Percentiles rank a stretch among this genome's conserved stretches.
phyloP scores from a whole-genome alignment of 352 stramenopile genomes.

The Phytophthora multivora region DNA sequence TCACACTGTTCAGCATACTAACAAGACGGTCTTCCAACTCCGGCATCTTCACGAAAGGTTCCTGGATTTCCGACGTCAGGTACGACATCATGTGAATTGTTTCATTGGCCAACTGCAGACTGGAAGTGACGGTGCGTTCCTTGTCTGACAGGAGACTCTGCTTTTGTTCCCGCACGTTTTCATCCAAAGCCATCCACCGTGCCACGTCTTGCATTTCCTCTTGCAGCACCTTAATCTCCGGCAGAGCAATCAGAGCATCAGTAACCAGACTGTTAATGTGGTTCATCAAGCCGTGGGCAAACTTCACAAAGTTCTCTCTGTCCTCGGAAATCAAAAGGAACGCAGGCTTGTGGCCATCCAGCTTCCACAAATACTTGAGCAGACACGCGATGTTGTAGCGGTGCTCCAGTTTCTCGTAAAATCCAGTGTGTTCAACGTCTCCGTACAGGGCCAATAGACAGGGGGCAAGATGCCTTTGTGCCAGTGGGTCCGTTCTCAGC shows the following conservation, averaged over 20 bases:
- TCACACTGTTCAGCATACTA: constrained; percentile 96
- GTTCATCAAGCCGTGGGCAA: constrained; percentile 99
- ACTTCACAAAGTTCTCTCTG: constrained; percentile 95
- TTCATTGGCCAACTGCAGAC: constrained; percentile 96
- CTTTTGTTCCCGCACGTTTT: constrained; percentile 92
- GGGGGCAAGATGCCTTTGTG: constrained; percentile 91
- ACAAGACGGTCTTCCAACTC: constrained; percentile 95
- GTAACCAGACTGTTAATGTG: constrained; percentile 98
- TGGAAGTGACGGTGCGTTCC: constrained; percentile 92
- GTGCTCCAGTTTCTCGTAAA: constrained; percentile 98
- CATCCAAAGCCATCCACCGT: constrained; percentile 82
- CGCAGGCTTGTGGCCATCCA: constrained; percentile 92
- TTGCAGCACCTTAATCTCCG: constrained; percentile 94
- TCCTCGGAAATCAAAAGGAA: constrained; percentile 95
- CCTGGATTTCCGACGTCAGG: constrained; percentile 93
- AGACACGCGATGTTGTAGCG: constrained; percentile 96
- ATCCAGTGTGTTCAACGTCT: constrained; percentile 98
- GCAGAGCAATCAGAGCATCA: constrained; percentile 95
- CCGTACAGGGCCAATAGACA: constrained; percentile 97
- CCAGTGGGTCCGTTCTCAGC: constrained; percentile 64
- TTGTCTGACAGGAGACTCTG: constrained; percentile 88
- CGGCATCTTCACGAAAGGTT: constrained; percentile 92
- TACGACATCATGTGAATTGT: constrained; percentile 99
- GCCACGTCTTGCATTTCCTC: constrained; percentile 88
- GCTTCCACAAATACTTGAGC: constrained; percentile 97